phyloP scores from a whole-genome alignment of 1,284 basidiomycete genomes.

The Puccinia polysora region DNA sequence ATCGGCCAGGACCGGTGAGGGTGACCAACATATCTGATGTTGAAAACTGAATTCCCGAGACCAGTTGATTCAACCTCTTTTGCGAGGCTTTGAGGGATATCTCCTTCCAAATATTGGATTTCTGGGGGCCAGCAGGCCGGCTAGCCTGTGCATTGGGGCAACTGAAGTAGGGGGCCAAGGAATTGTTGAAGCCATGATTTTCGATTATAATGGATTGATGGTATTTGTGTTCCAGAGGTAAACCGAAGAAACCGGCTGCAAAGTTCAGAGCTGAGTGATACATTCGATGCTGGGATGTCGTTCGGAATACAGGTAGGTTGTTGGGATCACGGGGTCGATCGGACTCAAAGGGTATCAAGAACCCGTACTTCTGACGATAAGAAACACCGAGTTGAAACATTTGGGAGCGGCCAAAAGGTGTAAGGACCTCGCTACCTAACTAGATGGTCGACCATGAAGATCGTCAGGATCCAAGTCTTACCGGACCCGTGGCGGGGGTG shows the following conservation, averaged over 20 bases:
- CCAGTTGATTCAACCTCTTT: slow-evolving; percentile 61
- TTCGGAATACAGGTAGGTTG: slow-evolving; percentile 25
- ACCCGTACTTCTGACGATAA: slow-evolving; percentile 35
- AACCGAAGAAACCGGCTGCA: slow-evolving; percentile 36
- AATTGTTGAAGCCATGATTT: slow-evolving; percentile 25
- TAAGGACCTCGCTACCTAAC: slow-evolving; percentile 57
- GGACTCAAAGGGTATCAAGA: slow-evolving; percentile 7
- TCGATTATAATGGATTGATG: slow-evolving; percentile 39
- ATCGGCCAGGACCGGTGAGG: not conserved
- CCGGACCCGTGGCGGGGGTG: too few species aligned
- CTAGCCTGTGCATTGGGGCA: too few species aligned
- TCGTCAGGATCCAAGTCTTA: too few species aligned
- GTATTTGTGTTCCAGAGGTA: slow-evolving; percentile 28
- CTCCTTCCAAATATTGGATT: slow-evolving; percentile 17
- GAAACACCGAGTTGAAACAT: slow-evolving; percentile 47
- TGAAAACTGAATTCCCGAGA: slow-evolving; percentile 65
- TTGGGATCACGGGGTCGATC: not conserved
- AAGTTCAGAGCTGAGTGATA: slow-evolving; percentile 37
- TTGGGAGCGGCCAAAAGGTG: slow-evolving; percentile 57
- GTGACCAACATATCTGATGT: slow-evolving; percentile 61
- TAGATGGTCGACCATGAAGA: not conserved
- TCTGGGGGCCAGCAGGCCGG: not conserved
- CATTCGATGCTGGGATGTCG: slow-evolving; percentile 37
- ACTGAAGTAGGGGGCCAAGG: slow-evolving; percentile 20
- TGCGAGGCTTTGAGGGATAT: slow-evolving; percentile 66